Base-by-base conservation (phyloP, 139 green algal genomes). In the Auxenochlorella protothecoides region DNA sequence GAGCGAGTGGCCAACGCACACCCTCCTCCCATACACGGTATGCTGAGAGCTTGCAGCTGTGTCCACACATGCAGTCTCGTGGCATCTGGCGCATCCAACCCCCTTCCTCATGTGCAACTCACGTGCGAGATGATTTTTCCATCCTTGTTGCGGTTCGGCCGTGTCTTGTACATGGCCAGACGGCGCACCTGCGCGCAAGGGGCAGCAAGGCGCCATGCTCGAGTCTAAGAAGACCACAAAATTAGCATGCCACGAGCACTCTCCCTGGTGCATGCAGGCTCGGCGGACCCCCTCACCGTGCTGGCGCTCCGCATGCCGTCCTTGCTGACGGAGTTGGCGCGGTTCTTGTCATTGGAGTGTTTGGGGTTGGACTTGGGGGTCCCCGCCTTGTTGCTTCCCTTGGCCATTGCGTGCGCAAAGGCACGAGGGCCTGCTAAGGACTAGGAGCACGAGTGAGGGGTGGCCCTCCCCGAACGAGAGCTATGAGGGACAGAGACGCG, bases 81-180 rank as follows among this genome's bases (percentile, higher is more conserved):
- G 27, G 27, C 27, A 44, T 44, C 27, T 44, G 27, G 27, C 27
- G 27, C 27, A 44, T 44, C 27, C 27, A 44, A 44, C 27, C 27
- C 27, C 27, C 27, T 44, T 44, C 27, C 27, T 44, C 27, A 44
- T 44, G 27, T 44, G 27, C 27, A 44, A 44, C 27, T 44, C 27
- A 87, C 87, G 80, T 96, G 76, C 71, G 89, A 85, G 11, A 97
- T 75, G 16, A 98, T 65, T 13, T 87, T 87, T 5, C 95, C 95
- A 10, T 94, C 92, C 72, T 89, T 95, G 85, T 99, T 91, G 2
- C 95, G 76, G 54, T 86, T 78, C 2, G 95, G 81, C 15, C 80
- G 83, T 14, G 81, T 91, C 61, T 92, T 96, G 87, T 99, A 99
- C 94, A 99, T 98, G 6, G 90, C 86, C 65, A 99, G 90, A 53